Evolutionary conservation across 2,329 filamentous ascomycete genomes (phyloP).

Genomic region (Fusarium papillatum): DNA sequence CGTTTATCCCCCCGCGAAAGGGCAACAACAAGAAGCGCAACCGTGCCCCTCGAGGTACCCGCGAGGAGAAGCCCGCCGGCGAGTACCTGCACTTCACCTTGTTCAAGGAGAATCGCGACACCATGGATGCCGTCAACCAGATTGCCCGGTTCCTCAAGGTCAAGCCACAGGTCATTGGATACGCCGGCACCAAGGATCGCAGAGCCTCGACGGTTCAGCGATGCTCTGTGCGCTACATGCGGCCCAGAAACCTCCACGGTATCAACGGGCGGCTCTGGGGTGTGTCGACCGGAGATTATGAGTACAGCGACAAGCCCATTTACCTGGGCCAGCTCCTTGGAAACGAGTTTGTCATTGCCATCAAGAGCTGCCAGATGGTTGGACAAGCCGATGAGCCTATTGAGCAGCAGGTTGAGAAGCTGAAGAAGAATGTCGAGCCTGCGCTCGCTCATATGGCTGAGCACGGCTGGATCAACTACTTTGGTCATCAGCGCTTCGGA

Average conservation of each 20-base stretch:
- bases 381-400: constrained; percentile 49
- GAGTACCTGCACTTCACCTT: constrained; percentile 92
- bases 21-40: constrained; percentile 46
- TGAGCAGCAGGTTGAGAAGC: constrained; percentile 45
- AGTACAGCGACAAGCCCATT: constrained; percentile 79
- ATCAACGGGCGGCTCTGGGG: constrained; percentile 75
- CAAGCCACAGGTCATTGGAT: constrained; percentile 80
- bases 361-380: constrained; percentile 83
- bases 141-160: constrained; percentile 81
- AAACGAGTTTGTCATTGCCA: constrained; percentile 93
- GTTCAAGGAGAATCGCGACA: constrained; percentile 98
- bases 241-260: constrained; percentile 71
- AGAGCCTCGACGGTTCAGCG: constrained; percentile 89
- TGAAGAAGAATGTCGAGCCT: constrained; percentile 59
- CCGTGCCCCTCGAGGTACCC: constrained; percentile 40
- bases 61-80: constrained; percentile 62
- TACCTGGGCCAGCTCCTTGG: constrained; percentile 87
- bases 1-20: constrained; percentile 67
- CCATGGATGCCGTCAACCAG: constrained; percentile 89
- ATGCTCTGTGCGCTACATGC: constrained; percentile 72
- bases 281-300: constrained; percentile 83
- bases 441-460: constrained; percentile 77
- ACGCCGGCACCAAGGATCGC: constrained; percentile 91
- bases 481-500: constrained; percentile 96
- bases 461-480: constrained; percentile 96